Percentiles rank a stretch among this genome's conserved stretches.
These are phyloP conservation scores for Cryptosporidium parvum DNA, from an alignment of 169 alveolate genomes.

Conservation along the genomic window DNA sequence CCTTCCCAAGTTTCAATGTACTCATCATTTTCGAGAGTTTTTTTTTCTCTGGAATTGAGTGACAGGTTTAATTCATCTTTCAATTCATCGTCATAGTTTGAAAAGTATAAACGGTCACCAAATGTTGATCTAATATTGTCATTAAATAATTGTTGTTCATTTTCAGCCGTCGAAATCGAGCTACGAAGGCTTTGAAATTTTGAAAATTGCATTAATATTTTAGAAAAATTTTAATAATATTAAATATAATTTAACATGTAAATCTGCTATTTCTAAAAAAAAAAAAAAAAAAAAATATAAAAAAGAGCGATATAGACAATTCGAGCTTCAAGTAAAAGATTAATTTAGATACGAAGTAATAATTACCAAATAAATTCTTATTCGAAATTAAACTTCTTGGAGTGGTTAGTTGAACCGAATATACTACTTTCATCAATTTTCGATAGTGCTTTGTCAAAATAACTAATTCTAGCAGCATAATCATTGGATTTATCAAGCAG, in stretches of 20 bases:
- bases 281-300: background rate
- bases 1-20: constrained; percentile 71
- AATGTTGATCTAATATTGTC: constrained; percentile 24
- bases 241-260: too few relatives aligned
- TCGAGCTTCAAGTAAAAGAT: constrained; percentile 46
- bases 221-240: background rate
- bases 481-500: background rate
- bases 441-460: background rate
- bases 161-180: constrained; percentile 20
- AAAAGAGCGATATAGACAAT: constrained; percentile 21
- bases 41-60: background rate
- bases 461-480: background rate
- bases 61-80: background rate
- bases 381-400: constrained; percentile 1
- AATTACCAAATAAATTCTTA: constrained; percentile 10
- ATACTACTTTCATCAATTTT: background rate
- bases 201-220: constrained; percentile 11
- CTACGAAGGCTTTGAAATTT: background rate
- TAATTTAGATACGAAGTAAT: background rate
- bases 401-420: background rate
- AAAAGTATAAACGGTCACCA: constrained; percentile 30
- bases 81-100: background rate
- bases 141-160: constrained; percentile 4
- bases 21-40: constrained; percentile 38
- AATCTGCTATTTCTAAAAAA: background rate